Evolutionary conservation across 495 filamentous ascomycete genomes (phyloP).

Genomic region (Tuber indicum): DNA sequence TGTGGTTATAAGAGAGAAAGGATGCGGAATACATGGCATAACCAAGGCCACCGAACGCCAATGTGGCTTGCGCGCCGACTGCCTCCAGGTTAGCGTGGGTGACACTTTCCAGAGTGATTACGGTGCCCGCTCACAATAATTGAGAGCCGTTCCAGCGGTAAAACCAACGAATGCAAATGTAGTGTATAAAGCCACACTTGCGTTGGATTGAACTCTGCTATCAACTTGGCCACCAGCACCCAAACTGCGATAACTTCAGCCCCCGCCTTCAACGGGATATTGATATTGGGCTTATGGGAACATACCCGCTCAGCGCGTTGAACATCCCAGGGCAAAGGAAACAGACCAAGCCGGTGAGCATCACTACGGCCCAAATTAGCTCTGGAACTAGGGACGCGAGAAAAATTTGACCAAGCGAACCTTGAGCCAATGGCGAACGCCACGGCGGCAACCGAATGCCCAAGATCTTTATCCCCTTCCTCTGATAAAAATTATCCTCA

Average conservation of each 20-base stretch:
- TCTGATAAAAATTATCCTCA: slow-evolving; percentile 1
- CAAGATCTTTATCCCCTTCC: slow-evolving; percentile 25
- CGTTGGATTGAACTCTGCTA: slow-evolving; percentile 57
- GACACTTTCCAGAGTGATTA: neutral
- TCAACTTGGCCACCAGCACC: slow-evolving; percentile 69
- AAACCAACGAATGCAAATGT: slow-evolving; percentile 84
- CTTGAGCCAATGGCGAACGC: slow-evolving; percentile 38
- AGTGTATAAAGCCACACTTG: slow-evolving; percentile 67
- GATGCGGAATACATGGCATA: slow-evolving; percentile 78
- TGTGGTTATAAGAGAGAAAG: slow-evolving; percentile 78
- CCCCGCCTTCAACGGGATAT: neutral
- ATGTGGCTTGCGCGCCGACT: slow-evolving; percentile 64
- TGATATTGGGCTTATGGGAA: neutral
- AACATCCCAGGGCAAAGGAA: slow-evolving; percentile 81
- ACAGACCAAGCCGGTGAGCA: slow-evolving; percentile 75
- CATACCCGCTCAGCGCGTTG: slow-evolving; percentile 60
- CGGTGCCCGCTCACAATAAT: slow-evolving; percentile 27
- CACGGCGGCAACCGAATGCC: slow-evolving; percentile 36
- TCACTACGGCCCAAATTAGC: slow-evolving; percentile 23
- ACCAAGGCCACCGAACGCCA: slow-evolving; percentile 75
- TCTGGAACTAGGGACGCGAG: neutral
- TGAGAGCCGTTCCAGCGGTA: slow-evolving; percentile 66
- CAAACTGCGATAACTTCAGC: slow-evolving; percentile 45
- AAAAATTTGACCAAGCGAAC: slow-evolving; percentile 11
- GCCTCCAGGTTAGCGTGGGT: slow-evolving; percentile 47